These are phyloP conservation scores for Vairimorpha apis DNA, from an alignment of 371 early-diverging fungal genomes.

Conservation along the genomic window DNA sequence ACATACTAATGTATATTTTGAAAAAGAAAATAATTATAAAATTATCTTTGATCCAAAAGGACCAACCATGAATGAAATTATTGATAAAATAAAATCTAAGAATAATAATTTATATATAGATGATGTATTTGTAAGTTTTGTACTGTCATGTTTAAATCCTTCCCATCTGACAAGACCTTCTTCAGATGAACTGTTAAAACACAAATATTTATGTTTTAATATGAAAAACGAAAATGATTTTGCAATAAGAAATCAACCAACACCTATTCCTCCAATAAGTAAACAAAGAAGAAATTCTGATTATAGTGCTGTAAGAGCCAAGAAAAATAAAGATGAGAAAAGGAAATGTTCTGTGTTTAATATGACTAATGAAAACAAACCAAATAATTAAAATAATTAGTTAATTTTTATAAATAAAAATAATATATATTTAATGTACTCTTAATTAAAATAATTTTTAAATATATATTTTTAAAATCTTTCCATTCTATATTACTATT, in stretches of 20 bases:
- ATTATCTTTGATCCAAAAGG: background rate
- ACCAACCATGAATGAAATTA: conserved; percentile 29
- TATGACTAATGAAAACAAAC: conserved; percentile 36
- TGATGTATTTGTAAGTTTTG: conserved; percentile 25
- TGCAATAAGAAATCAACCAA: background rate
- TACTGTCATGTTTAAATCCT: conserved; percentile 33
- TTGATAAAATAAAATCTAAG: conserved; percentile 27
- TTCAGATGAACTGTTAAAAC: conserved; percentile 12
- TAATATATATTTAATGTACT: too few relatives aligned
- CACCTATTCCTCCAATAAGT: background rate
- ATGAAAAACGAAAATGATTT: background rate
- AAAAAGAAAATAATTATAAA: conserved; percentile 46
- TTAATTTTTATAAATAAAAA: too few relatives aligned
- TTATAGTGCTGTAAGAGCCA: background rate
- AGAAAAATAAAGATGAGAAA: conserved; percentile 5
- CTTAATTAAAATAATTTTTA: too few relatives aligned
- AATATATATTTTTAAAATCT: too few relatives aligned
- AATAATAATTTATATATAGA: background rate
- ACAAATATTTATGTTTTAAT: conserved; percentile 19
- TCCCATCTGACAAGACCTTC: conserved; percentile 31
- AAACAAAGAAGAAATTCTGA: conserved; percentile 28
- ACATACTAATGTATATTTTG: conserved; percentile 39
- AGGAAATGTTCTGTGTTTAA: conserved; percentile 35
- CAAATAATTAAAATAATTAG: conserved; percentile 18
- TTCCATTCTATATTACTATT: too few relatives aligned